These are phyloP conservation scores for Aphanomyces cochlioides DNA, from an alignment of 352 stramenopile genomes.

Conservation along the genomic window DNA sequence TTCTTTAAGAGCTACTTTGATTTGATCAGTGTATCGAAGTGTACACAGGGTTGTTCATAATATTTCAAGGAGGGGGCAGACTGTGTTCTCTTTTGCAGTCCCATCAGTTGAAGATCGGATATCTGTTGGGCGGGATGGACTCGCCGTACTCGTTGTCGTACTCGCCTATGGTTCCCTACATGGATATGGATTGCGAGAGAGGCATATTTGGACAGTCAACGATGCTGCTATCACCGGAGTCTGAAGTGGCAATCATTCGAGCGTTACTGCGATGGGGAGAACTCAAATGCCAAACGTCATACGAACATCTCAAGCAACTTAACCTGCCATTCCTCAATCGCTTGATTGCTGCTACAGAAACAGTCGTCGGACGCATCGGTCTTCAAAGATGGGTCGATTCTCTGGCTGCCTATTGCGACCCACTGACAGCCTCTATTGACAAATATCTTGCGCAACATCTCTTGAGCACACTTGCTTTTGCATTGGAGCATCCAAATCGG, in stretches of 20 bases:
- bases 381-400: constrained; percentile 11
- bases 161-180: too few species aligned
- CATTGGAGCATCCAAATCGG: neutral
- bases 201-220: too few species aligned
- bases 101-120: too few species aligned
- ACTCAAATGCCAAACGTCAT: neutral
- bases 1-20: too few species aligned
- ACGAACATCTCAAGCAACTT: constrained; percentile 1
- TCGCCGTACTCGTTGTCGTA: too few species aligned
- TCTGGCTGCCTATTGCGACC: neutral
- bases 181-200: too few species aligned
- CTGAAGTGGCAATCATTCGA: constrained; percentile 7
- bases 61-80: too few species aligned
- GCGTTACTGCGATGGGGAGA: constrained; percentile 11
- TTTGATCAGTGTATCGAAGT: too few species aligned
- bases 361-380: neutral
- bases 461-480: constrained; percentile 12
- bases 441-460: constrained; percentile 12
- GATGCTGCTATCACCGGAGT: neutral
- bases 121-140: too few species aligned
- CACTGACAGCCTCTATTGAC: constrained; percentile 8
- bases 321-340: constrained; percentile 2
- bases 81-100: too few species aligned
- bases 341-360: constrained; percentile 10
- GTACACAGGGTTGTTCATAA: too few species aligned